A percentile compares a stretch with the other conserved stretches of the same genome.
Conservation (phyloP, 306 rosid species). For the Luffa acutangula region DNA sequence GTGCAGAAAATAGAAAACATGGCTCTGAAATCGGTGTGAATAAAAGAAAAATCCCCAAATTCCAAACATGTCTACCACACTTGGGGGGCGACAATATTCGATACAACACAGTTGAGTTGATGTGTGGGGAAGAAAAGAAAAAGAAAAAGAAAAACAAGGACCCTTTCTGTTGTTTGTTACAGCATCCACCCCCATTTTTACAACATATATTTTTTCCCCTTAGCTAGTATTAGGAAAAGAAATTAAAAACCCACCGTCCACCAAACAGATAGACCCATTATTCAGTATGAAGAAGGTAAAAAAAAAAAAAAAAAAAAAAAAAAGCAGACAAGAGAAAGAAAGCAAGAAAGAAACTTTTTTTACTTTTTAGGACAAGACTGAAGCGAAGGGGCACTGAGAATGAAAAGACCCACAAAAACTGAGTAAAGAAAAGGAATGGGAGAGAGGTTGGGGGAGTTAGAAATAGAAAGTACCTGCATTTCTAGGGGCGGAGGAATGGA, state of each 20-base stretch:
- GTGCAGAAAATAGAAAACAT: not conserved
- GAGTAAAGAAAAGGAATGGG: not conserved
- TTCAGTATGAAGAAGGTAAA: not conserved
- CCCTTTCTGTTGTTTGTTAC: not conserved
- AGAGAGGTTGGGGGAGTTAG: not conserved
- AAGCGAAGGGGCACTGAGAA: not conserved
- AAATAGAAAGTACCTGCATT: conserved; percentile 29
- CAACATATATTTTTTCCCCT: not conserved
- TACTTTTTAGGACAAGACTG: conserved; percentile 44
- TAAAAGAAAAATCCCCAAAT: not conserved
- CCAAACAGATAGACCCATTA: conserved; percentile 15
- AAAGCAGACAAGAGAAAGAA: not conserved
- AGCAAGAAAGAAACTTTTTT: not conserved
- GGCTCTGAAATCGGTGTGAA: conserved; percentile 6
- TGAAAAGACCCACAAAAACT: conserved; percentile 48
- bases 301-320: not conserved
- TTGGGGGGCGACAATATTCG: conserved; percentile 9
- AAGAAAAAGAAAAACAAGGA: not conserved
- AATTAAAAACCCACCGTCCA: not conserved
- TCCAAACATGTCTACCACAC: conserved; percentile 14
- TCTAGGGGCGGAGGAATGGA: conserved; percentile 32
- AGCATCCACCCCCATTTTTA: not conserved
- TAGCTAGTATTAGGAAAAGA: not conserved
- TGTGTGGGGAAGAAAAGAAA: conserved; percentile 4
- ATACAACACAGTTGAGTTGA: conserved; percentile 6